A percentile compares a stretch with the other conserved stretches of the same genome.
Conservation (phyloP, 306 rosid species). For the Cucurbita maxima region DNA sequence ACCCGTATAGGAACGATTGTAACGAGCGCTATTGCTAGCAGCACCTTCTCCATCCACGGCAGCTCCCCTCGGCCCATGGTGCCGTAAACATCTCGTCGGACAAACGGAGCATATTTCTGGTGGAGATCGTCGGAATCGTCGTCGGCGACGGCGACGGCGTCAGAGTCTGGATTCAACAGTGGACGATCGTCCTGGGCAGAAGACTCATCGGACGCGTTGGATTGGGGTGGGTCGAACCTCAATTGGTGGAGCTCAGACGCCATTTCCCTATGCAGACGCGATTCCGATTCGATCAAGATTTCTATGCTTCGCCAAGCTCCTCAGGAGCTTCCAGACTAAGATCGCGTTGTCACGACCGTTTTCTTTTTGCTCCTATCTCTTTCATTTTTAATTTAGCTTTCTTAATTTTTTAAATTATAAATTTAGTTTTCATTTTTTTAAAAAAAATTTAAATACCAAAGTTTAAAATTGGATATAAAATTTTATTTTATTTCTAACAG, state of each 20-base stretch:
- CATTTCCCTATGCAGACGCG: conserved; percentile 8
- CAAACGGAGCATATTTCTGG: conserved; percentile 70
- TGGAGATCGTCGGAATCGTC: conserved; percentile 44
- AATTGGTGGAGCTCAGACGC: conserved; percentile 60
- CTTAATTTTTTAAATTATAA: no score
- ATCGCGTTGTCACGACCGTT: neutral
- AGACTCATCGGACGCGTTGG: conserved; percentile 11
- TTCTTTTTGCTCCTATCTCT: neutral
- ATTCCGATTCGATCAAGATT: neutral
- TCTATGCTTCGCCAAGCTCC: neutral
- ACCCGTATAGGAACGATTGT: conserved; percentile 74
- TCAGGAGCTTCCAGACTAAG: neutral
- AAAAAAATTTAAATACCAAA: no score
- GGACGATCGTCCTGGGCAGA: conserved; percentile 37
- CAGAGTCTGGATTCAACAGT: conserved; percentile 47
- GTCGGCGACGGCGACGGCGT: conserved; percentile 4
- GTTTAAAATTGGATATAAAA: no score
- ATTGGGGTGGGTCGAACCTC: conserved; percentile 25
- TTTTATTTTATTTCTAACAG: no score
- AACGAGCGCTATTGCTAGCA: conserved; percentile 45
- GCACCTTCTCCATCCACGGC: conserved; percentile 48
- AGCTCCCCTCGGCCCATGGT: conserved; percentile 87
- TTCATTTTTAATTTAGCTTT: neutral
- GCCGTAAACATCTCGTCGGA: conserved; percentile 63
- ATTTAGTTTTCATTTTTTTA: no score